Conservation (phyloP, 768 basidiomycete species). For the Collybia nuda region DNA sequence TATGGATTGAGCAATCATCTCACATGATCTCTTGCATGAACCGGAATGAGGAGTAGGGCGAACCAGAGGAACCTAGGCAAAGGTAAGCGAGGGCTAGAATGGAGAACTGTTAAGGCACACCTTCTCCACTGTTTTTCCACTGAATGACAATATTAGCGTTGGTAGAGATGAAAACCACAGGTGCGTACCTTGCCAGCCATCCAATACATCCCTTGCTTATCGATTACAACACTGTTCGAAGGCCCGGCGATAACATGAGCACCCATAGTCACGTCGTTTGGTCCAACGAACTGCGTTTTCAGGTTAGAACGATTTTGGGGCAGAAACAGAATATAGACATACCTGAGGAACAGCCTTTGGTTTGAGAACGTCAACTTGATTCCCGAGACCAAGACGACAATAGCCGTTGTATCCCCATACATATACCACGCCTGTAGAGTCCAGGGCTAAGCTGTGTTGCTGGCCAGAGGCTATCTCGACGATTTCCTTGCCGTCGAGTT, state of each 20-base stretch:
- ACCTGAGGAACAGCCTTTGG: constrained; percentile 87
- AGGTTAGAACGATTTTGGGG: background rate
- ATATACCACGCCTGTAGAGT: constrained; percentile 76
- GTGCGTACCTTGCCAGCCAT: constrained; percentile 75
- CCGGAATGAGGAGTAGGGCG: constrained; percentile 85
- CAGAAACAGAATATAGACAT: background rate
- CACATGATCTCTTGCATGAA: constrained; percentile 86
- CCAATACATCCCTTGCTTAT: constrained; percentile 84
- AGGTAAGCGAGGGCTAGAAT: constrained; percentile 6
- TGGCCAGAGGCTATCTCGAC: constrained; percentile 82
- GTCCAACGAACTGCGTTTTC: constrained; percentile 66
- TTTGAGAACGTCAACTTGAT: constrained; percentile 76
- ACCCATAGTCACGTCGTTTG: constrained; percentile 64
- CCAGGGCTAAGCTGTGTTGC: constrained; percentile 84
- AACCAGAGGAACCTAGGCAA: constrained; percentile 76
- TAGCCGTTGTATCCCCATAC: constrained; percentile 93
- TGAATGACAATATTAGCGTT: constrained; percentile 28
- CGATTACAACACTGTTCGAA: constrained; percentile 79
- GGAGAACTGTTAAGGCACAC: constrained; percentile 30
- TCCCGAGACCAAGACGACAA: constrained; percentile 85
- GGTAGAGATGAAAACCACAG: constrained; percentile 2
- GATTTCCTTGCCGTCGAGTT: constrained; percentile 76
- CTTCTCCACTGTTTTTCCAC: constrained; percentile 97
- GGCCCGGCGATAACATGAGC: constrained; percentile 74
- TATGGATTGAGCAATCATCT: no score